Percentiles rank a stretch among this genome's conserved stretches.
Evolutionary conservation across 352 stramenopile species (phyloP).

Genomic region (Thalassiosira livingstoniorum): DNA sequence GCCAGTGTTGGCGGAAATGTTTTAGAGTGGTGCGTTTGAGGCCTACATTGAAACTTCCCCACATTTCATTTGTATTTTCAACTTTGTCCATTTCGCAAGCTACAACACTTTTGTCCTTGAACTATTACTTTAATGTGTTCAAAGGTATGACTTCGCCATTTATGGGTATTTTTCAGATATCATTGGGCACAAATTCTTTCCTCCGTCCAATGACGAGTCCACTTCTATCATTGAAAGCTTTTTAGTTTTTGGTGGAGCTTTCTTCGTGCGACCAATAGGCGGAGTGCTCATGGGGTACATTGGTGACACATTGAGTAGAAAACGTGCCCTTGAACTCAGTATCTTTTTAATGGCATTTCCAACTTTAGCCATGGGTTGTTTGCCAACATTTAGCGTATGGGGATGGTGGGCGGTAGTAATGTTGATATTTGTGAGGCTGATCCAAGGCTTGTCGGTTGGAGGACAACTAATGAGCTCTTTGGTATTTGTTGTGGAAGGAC

Average conservation of each 20-base stretch:
- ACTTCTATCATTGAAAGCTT: slow-evolving; percentile 61
- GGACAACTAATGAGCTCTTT: slow-evolving; percentile 66
- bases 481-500: slow-evolving; percentile 61
- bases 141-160: slow-evolving; percentile 67
- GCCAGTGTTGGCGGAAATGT: slow-evolving; percentile 33
- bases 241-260: slow-evolving; percentile 75
- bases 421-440: slow-evolving; percentile 54
- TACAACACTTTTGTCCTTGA: background rate
- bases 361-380: slow-evolving; percentile 67
- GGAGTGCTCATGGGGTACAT: slow-evolving; percentile 62
- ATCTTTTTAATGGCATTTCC: slow-evolving; percentile 72
- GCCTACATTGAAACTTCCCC: too few species aligned
- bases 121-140: background rate
- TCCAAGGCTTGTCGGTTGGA: slow-evolving; percentile 68
- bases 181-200: slow-evolving; percentile 60
- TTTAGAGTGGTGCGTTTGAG: slow-evolving; percentile 31
- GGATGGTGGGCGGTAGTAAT: slow-evolving; percentile 36
- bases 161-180: slow-evolving; percentile 63
- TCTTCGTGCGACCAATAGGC: slow-evolving; percentile 66
- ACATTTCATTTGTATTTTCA: too few species aligned
- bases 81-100: too few species aligned
- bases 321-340: slow-evolving; percentile 60
- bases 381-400: slow-evolving; percentile 55
- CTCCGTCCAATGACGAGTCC: slow-evolving; percentile 34
- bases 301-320: slow-evolving; percentile 67